Conservation (phyloP, 1,139 yeast species). For the Yamadazyma mexicana region DNA sequence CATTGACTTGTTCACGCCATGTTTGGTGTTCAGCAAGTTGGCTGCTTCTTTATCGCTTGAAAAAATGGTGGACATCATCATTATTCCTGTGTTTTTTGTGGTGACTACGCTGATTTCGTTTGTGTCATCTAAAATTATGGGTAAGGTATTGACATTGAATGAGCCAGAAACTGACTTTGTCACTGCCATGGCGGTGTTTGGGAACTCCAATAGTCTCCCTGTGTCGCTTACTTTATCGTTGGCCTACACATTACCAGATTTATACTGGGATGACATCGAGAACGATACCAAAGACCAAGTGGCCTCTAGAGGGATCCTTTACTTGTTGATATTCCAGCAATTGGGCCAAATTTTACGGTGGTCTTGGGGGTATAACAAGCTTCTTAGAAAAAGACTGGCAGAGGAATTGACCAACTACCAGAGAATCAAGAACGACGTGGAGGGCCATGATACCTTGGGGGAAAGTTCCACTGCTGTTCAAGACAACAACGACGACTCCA, state of each 20-base stretch:
- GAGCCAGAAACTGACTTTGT: constrained; percentile 74
- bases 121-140: constrained; percentile 50
- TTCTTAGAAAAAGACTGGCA: constrained; percentile 53
- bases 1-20: constrained; percentile 82
- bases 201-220: constrained; percentile 77
- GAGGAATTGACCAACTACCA: constrained; percentile 39
- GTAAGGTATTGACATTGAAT: constrained; percentile 51
- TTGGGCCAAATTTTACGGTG: constrained; percentile 81
- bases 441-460: not conserved
- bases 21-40: constrained; percentile 76
- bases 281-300: constrained; percentile 68
- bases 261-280: constrained; percentile 71
- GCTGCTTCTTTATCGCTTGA: constrained; percentile 71
- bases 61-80: constrained; percentile 66
- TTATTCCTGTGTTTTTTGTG: constrained; percentile 73
- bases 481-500: not conserved
- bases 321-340: constrained; percentile 78
- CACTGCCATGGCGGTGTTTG: constrained; percentile 87
- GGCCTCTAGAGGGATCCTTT: constrained; percentile 78
- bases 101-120: constrained; percentile 64
- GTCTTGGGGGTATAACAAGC: constrained; percentile 89
- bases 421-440: constrained; percentile 10
- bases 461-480: no score
- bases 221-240: constrained; percentile 74
- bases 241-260: constrained; percentile 70